Base-by-base conservation (phyloP, 1,139 yeast genomes). In the Sugiyamaella grinbergsii region DNA sequence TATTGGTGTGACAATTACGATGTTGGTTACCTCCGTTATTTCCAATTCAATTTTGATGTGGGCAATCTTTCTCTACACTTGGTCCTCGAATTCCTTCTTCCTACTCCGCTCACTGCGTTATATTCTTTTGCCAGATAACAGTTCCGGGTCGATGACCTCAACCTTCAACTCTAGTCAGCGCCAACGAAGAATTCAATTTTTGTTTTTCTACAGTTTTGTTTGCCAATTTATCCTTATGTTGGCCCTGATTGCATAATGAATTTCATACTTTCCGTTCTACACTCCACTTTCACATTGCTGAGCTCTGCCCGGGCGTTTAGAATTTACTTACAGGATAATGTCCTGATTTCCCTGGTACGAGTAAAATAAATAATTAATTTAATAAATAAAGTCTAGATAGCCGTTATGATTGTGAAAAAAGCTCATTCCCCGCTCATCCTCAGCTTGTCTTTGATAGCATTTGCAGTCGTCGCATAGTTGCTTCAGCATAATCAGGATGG, bases 201-300 rank as follows among this genome's bases (percentile, higher is more conserved):
- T 93, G 61, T 90, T 93, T 65, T 75, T 86, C 41, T 93, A 93
- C 70, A 83, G 96, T 8, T 90, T 90, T 62, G 77, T 88, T 24
- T 76, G 90, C 62, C 98, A 93, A 71, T 79, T 86, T 50, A 59
- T 74, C 7, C 65, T 79, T 46, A 76, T 81, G 78, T 80, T 82
- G 82, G 62, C 80, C 47, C 70, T 80, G 64, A 70, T 73, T 19
- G 41, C 41, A 10, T 47, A 16, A 46, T 13, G 5, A 13, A 42
- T 4, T 38, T 19, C 15, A 23, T 15, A 15, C 5, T 19, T n/a
- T 20, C 13, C 18, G n/a, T n/a, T n/a, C n/a, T n/a, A n/a, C n/a
- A n/a, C 20, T 33, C 18, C 6, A 13, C 11, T 16, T 15, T 7
- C 18, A 19, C 39, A 3, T 24, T 11, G 42, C 42, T 24, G 42